Base-by-base conservation (phyloP, 805 yeast genomes). In the Peterozyma xylosa region DNA sequence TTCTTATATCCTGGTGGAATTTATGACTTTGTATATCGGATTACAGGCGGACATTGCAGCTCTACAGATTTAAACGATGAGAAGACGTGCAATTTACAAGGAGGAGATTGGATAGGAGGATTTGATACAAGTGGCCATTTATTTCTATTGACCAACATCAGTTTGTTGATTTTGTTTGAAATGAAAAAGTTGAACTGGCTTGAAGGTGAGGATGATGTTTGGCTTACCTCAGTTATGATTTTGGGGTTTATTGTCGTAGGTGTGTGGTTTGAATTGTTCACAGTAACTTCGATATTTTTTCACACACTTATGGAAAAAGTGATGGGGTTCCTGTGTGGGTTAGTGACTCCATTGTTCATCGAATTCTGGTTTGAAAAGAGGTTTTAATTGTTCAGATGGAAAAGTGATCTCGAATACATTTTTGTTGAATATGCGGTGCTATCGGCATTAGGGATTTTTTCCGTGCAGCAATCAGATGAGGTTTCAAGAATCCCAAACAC, bases 81-180 rank as follows among this genome's bases (percentile, higher is more conserved):
- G 6, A 18, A 33, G 15, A 18, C 35, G 10, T 44, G 47, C 13
- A 9, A 37, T 10, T 13, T 17, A 10, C 21, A 41, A 10, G 53
- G 55, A 17, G 75, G 71, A 2, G 40, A 49, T 13, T 76, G 82
- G 80, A 52, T 53, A 4, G 66, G 68, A 46, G 77, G 78, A 9
- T 76, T 76, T 51, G 81, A 76, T 51, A 58, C 70, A 4, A 72
- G 78, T 35, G 80, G 81, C 1, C 82, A 76, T 53, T 69, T 66
- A 42, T 73, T 73, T 49, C 66, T 74, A 42, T 44, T 75, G 2
- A 54, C 64, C 1, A 70, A 70, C 5, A 51, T 70, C 13, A 70
- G 77, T 47, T 49, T 73, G 46, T 56, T 73, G 9, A 45, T 73
- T 0, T 64, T 69, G 64, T 45, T 54, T 29, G 73, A 68, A 45